Base-by-base conservation (phyloP, 225 moss, liverwort and hornwort genomes). In the Neckera pumila region DNA sequence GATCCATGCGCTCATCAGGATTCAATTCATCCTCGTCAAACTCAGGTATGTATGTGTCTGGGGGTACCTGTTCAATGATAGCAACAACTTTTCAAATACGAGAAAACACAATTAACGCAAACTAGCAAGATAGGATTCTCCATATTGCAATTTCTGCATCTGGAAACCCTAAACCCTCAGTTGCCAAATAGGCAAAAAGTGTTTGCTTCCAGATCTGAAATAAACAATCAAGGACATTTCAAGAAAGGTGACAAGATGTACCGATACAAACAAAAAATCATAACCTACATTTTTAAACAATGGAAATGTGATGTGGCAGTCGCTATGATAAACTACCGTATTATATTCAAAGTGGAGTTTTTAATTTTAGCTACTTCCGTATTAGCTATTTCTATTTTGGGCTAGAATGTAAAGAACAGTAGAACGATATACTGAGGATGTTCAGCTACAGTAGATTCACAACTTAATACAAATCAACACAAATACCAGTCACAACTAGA, bases 1-100 rank as follows among this genome's bases (percentile, higher is more conserved):
- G 97, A 85, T 98, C 96, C 92, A 98, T 92, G 79, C 98, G 97
- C 89, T 97, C 97, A 83, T 98, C 98, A 25, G 96, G 97, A 86
- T 98, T 96, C 33, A 93, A 19, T 70, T 96, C 96, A 91, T 97
- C 98, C 90, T 98, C 98, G 83, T 98, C 95, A 89, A 93, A 95
- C 62, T 98, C 98, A 86, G 97, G 96, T 12, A 98, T 89, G 40
- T 97, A 98, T 6, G 95, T 95, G 89, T 98, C 98, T 23, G 98
- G 98, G 66, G 98, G 98, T 34, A 96, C 95, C 96, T 98, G 92
- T 51, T 67, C 81, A 84, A 88, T 67, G 80, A 90, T 2, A 70
- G 67, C 53, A 83, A 71, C 38, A 6, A 69, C 28, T 76, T 64
- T 70, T 84, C 45, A 76, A 54, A 77, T 43, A 28, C 40, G 40